These are phyloP conservation scores for Funneliformis mosseae DNA, from an alignment of 192 early-diverging fungal species.

Conservation along the genomic window DNA sequence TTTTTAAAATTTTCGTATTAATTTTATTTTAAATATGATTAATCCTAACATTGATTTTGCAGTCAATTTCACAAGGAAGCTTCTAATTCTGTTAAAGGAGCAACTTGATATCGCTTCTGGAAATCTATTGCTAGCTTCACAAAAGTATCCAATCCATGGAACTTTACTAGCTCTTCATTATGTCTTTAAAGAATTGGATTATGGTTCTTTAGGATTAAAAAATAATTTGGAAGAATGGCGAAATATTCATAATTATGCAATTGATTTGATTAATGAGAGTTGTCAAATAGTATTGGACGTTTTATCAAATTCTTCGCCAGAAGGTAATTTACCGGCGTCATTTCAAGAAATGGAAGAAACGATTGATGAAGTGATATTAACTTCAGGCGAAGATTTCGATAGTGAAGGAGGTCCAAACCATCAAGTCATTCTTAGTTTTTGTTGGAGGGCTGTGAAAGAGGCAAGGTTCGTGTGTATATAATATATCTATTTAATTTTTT, in stretches of 20 bases:
- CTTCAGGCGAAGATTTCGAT: not conserved
- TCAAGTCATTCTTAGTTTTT: slow-evolving; percentile 86
- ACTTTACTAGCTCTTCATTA: slow-evolving; percentile 59
- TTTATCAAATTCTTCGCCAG: slow-evolving; percentile 79
- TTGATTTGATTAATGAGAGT: slow-evolving; percentile 54
- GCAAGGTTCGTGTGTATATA: slow-evolving; percentile 51
- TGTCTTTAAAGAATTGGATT: slow-evolving; percentile 65
- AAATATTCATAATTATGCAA: slow-evolving; percentile 47
- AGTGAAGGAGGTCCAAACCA: slow-evolving; percentile 58
- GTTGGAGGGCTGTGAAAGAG: slow-evolving; percentile 92
- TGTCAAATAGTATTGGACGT: slow-evolving; percentile 68
- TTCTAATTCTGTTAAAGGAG: slow-evolving; percentile 52
- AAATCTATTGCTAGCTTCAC: slow-evolving; percentile 55
- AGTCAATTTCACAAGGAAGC: slow-evolving; percentile 56
- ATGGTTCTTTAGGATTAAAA: slow-evolving; percentile 46
- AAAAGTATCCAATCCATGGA: slow-evolving; percentile 59
- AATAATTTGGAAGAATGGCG: slow-evolving; percentile 53
- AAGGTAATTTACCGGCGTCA: slow-evolving; percentile 86
- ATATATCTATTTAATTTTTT: not conserved
- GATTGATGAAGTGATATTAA: slow-evolving; percentile 51
- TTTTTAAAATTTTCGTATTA: not conserved
- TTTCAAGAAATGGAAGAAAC: slow-evolving; percentile 71
- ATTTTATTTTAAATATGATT: not conserved
- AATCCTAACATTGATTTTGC: not conserved
- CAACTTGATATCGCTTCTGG: slow-evolving; percentile 51